Percentiles rank a stretch among this genome's conserved stretches.
Conservation (phyloP, 176 grass and related monocot species). For the Cenchrus americanus region DNA sequence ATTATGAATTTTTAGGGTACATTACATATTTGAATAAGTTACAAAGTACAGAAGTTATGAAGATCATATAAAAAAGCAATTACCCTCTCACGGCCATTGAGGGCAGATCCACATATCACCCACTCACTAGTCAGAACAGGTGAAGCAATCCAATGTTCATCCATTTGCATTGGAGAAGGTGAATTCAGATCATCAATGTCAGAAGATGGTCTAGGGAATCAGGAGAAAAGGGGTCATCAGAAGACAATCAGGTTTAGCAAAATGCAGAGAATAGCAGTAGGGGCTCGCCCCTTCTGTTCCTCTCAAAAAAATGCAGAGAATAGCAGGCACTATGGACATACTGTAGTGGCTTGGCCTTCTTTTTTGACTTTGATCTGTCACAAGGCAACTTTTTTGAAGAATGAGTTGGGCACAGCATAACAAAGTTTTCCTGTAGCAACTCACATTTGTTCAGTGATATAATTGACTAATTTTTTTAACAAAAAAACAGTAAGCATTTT, state of each 20-base stretch:
- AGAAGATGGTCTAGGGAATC: constrained; percentile 52
- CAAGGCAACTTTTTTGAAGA: constrained; percentile 81
- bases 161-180: constrained; percentile 44
- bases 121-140: constrained; percentile 63
- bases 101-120: constrained; percentile 84
- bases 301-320: constrained; percentile 3
- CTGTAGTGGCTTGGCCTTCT: constrained; percentile 48
- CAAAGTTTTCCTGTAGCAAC: constrained; percentile 70
- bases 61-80: constrained; percentile 19
- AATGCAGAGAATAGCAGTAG: constrained; percentile 20
- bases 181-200: constrained; percentile 51
- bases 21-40: constrained; percentile 9
- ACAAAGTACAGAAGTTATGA: neutral
- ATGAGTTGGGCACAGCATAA: constrained; percentile 88
- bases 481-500: constrained; percentile 18
- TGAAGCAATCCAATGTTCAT: constrained; percentile 57
- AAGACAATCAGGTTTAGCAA: constrained; percentile 27
- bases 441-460: constrained; percentile 10
- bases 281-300: no score
- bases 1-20: constrained; percentile 12
- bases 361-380: constrained; percentile 68
- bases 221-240: constrained; percentile 16
- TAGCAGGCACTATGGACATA: constrained; percentile 41
- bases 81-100: constrained; percentile 73
- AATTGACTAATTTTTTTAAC: neutral